These are phyloP conservation scores for Tricholoma bakamatsutake DNA, from an alignment of 768 basidiomycete species.

Conservation along the genomic window DNA sequence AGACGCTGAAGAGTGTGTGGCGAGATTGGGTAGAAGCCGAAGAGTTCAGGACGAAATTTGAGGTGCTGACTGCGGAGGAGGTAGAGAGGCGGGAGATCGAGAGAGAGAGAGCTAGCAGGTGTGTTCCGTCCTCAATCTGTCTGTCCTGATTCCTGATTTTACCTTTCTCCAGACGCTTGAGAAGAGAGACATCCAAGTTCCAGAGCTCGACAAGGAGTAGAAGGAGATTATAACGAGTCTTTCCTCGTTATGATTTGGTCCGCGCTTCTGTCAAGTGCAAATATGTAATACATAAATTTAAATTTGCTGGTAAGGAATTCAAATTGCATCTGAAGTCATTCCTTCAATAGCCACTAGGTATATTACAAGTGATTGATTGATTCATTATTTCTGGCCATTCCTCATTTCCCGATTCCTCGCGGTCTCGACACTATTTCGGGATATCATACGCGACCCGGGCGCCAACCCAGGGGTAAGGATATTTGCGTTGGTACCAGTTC, in stretches of 20 bases:
- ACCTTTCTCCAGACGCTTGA: conserved; percentile 23
- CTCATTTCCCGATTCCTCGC: not conserved
- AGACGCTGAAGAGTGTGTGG: conserved; percentile 84
- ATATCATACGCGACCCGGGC: conserved; percentile 53
- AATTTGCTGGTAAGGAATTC: too few relatives aligned
- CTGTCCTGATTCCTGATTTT: not conserved
- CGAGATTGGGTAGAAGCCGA: conserved; percentile 91
- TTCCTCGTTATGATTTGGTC: not conserved
- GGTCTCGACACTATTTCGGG: conserved; percentile 25
- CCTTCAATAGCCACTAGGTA: too few relatives aligned
- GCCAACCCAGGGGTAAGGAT: conserved; percentile 85
- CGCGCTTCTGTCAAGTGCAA: too few relatives aligned
- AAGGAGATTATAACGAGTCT: conserved; percentile 27
- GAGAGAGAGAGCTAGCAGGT: conserved; percentile 77
- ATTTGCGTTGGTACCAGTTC: conserved; percentile 92
- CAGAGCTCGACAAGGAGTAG: conserved; percentile 35
- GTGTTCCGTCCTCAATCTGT: conserved; percentile 8
- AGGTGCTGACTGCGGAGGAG: conserved; percentile 85
- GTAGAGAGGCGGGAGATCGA: conserved; percentile 87
- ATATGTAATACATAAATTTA: too few relatives aligned
- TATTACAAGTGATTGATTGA: not conserved
- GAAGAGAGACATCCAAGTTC: conserved; percentile 38
- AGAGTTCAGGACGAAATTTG: conserved; percentile 84
- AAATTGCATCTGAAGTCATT: too few relatives aligned
- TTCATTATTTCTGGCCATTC: too few relatives aligned